Base-by-base conservation (phyloP, 108 stramenopile species). In the Cylindrotheca closterium region DNA sequence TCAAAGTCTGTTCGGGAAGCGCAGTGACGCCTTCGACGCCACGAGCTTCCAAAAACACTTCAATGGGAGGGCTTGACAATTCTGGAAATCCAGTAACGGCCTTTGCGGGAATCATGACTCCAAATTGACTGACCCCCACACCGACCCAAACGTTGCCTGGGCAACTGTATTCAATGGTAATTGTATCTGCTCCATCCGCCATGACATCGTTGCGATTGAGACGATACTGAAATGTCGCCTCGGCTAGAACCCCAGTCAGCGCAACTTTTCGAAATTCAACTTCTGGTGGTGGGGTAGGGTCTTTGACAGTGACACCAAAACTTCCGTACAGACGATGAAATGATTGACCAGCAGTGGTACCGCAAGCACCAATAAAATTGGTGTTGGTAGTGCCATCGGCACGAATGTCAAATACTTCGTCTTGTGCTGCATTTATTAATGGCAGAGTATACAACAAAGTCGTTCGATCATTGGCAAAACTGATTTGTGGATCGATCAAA, bases 131-230 rank as follows among this genome's bases (percentile, higher is more conserved):
- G 28, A 75, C 55, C 18, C 58, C 84, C 65, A 83, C 60, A 2
- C 58, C 79, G 25, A 81, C 48, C 76, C 86, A 83, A 5, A 75
- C 65, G 45, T 52, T 50, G 10, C 32, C 63, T 19, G 60, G 70
- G 3, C 54, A 67, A 4, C 54, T 46, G 28, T 65, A 73, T 15
- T 61, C 37, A 15, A 73, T 49, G 19, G 71, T 72, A 18, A 79
- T 21, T 2, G 78, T 73, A 27, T 73, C 62, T 33, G 49, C 23
- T 5, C 63, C 71, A 12, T 22, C 63, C 8, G 71, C 71, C 3
- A 62, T 46, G 30, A 17, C 4, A 58, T 79, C 66, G 22, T 25
- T 52, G 4, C 19, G 27, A 55, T 73, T 63, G 45, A 73, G 45
- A 33, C 45, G 59, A 47, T 55, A 65, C 15, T 51, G 45, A 19